Percentiles rank a stretch among this genome's conserved stretches.
Evolutionary conservation across 306 rosid species (phyloP).

Genomic region (Lathyrus sativus): DNA sequence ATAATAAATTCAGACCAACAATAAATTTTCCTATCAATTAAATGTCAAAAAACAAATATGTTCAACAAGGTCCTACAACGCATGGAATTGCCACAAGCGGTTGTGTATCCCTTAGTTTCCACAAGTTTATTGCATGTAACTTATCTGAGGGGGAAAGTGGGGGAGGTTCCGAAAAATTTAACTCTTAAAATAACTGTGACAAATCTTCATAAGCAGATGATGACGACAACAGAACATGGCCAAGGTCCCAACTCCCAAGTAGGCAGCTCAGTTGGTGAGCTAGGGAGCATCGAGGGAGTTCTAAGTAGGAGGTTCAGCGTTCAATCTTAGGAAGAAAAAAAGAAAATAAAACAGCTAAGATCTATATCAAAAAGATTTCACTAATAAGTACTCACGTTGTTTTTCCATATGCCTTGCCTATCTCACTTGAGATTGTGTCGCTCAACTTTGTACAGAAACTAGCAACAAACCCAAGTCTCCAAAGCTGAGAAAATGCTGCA

Average conservation of each 20-base stretch:
- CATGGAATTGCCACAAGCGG: constrained; percentile 12
- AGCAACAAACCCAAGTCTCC: constrained; percentile 93
- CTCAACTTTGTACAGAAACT: constrained; percentile 96
- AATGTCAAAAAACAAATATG: constrained; percentile 17
- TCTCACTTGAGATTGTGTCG: constrained; percentile 97
- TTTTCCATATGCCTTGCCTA: constrained; percentile 94
- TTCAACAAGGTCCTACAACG: neutral
- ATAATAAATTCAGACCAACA: constrained; percentile 19
- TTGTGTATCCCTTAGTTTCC: neutral
- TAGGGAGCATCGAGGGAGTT: neutral
- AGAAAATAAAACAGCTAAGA: neutral
- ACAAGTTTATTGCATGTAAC: constrained; percentile 5
- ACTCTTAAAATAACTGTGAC: neutral
- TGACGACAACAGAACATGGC: neutral
- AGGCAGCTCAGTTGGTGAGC: neutral
- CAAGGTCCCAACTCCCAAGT: neutral
- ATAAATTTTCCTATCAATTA: constrained; percentile 9
- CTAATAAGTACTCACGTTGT: constrained; percentile 75
- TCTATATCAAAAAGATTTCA: constrained; percentile 15
- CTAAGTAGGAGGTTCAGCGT: neutral
- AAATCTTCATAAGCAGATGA: neutral
- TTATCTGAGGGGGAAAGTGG: neutral
- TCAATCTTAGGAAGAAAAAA: neutral
- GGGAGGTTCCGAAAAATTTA: neutral
- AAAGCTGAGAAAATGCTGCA: constrained; percentile 58